Evolutionary conservation across 257 asterid species (phyloP).

Genomic region (Solanum raphanifolium): DNA sequence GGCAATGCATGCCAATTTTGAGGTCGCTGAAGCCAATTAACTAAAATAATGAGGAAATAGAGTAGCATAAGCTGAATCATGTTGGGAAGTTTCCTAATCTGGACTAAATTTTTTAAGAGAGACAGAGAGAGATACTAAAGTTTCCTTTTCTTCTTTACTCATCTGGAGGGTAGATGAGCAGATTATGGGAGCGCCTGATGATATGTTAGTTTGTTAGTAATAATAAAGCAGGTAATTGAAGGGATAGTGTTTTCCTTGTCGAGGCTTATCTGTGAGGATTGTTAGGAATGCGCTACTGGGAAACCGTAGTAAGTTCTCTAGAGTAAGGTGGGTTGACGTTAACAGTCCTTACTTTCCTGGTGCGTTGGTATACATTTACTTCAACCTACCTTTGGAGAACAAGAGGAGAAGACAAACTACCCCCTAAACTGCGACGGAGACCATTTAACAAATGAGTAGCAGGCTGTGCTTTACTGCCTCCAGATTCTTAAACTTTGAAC

Average conservation of each 20-base stretch:
- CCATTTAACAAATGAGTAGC: neutral
- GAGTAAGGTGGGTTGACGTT: neutral
- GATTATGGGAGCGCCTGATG: neutral
- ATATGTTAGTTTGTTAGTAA: neutral
- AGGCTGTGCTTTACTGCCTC: neutral
- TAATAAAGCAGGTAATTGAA: neutral
- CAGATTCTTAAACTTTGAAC: neutral
- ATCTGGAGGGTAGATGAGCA: neutral
- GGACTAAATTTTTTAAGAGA: neutral
- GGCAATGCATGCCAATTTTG: neutral
- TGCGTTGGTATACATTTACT: neutral
- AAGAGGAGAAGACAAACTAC: neutral
- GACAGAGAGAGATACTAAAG: neutral
- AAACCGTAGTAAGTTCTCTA: neutral
- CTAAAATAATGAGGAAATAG: neutral
- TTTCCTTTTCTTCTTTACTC: neutral
- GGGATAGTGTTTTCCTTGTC: neutral
- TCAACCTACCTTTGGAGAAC: neutral
- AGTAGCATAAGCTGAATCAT: neutral
- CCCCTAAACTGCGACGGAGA: neutral
- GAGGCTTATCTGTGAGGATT: neutral
- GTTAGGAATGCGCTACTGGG: neutral
- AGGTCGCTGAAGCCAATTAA: neutral
- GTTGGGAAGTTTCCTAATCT: neutral
- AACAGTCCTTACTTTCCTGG: neutral